Percentiles rank a stretch among this genome's conserved stretches.
Conservation (phyloP, 2,329 filamentous ascomycete genomes). For the Fusarium sp. region DNA sequence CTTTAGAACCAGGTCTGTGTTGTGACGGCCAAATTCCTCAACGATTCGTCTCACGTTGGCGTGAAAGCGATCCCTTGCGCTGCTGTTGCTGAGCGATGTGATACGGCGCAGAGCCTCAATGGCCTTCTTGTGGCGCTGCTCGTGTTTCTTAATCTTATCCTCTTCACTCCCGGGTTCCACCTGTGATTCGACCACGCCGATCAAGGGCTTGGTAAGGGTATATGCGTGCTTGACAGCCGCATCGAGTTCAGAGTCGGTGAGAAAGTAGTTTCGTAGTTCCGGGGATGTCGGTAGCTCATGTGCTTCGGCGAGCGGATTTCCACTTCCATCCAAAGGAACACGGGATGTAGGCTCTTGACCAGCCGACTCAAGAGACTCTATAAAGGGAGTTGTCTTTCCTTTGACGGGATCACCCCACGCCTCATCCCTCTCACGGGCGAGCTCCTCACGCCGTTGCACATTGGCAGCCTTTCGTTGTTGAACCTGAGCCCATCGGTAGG, state of each 20-base stretch:
- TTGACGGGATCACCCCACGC: conserved; percentile 80
- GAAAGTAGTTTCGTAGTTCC: conserved; percentile 77
- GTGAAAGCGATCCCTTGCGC: conserved; percentile 78
- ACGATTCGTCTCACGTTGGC: conserved; percentile 88
- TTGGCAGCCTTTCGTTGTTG: conserved; percentile 87
- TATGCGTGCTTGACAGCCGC: conserved; percentile 73
- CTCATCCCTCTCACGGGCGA: conserved; percentile 71
- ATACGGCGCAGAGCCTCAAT: conserved; percentile 82
- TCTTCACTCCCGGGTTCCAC: conserved; percentile 54
- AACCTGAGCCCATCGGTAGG: conserved; percentile 83
- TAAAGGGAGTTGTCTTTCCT: conserved; percentile 81
- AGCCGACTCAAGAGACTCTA: conserved; percentile 80
- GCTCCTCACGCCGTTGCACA: conserved; percentile 74
- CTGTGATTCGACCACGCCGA: conserved; percentile 48
- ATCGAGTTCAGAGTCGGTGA: conserved; percentile 74
- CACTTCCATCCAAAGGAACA: conserved; percentile 53
- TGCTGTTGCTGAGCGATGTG: conserved; percentile 78
- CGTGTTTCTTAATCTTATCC: conserved; percentile 55
- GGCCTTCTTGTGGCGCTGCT: conserved; percentile 71
- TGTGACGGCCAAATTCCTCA: conserved; percentile 88
- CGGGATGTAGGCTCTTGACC: conserved; percentile 55
- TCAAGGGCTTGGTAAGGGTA: conserved; percentile 69
- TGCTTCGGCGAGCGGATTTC: conserved; percentile 51
- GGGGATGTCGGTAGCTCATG: conserved; percentile 57
- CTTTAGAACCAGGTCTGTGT: conserved; percentile 77